Conservation (phyloP, 768 basidiomycete species). For the Boletellus ananiceps region DNA sequence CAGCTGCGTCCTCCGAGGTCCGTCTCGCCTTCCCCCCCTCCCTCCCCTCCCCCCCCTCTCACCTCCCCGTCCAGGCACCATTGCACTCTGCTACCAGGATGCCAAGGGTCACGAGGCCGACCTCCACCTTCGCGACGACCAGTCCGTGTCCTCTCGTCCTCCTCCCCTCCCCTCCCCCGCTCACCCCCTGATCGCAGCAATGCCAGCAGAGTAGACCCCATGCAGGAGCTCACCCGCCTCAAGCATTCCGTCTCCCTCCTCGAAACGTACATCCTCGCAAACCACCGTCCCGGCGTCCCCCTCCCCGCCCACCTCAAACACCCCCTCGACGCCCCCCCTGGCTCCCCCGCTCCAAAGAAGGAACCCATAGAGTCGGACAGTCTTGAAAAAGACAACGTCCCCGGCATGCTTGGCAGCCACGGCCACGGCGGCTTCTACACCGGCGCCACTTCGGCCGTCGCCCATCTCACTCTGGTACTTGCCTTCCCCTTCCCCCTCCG, state of each 20-base stretch:
- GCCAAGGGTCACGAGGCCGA: conserved; percentile 60
- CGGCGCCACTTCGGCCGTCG: conserved; percentile 73
- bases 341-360: conserved; percentile 46
- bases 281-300: conserved; percentile 21
- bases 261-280: conserved; percentile 33
- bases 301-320: conserved; percentile 22
- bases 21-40: conserved; percentile 19
- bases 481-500: conserved; percentile 8
- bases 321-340: conserved; percentile 18
- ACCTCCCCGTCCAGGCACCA: conserved; percentile 52
- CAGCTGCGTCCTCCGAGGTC: conserved; percentile 79
- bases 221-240: conserved; percentile 38
- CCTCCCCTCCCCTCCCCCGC: conserved; percentile 35
- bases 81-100: conserved; percentile 77
- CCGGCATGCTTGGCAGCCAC: conserved; percentile 65
- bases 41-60: conserved; percentile 5
- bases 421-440: conserved; percentile 68
- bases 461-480: conserved; percentile 59
- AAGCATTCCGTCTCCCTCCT: conserved; percentile 39
- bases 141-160: conserved; percentile 12
- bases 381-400: conserved; percentile 44
- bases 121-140: conserved; percentile 52
- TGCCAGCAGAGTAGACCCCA: conserved; percentile 34
- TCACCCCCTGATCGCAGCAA: conserved; percentile 20
- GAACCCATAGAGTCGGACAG: conserved; percentile 46